Percentiles rank a stretch among this genome's conserved stretches.
Evolutionary conservation across 345 rosid genomes (phyloP).

Genomic region (Cardamine resedifolia): DNA sequence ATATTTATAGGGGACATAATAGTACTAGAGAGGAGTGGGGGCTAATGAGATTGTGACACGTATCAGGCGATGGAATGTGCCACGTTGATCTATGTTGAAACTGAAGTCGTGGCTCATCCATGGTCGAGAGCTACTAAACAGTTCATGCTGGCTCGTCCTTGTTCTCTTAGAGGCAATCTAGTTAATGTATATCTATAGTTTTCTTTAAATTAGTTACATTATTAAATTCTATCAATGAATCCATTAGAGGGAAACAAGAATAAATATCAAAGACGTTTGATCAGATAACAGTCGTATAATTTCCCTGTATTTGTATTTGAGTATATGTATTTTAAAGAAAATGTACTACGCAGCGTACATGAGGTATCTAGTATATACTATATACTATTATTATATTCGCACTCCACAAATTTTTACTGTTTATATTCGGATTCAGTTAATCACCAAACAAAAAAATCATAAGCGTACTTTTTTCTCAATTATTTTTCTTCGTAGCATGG

Average conservation of each 20-base stretch:
- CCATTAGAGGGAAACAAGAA: neutral
- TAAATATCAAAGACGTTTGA: neutral
- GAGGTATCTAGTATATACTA: no score
- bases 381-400: no score
- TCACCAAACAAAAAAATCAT: neutral
- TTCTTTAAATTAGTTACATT: neutral
- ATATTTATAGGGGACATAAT: neutral
- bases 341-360: no score
- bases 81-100: neutral
- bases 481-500: neutral
- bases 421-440: no score
- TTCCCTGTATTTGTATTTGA: no score
- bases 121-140: neutral
- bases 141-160: neutral
- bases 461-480: neutral
- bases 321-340: neutral
- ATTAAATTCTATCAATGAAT: no score
- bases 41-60: neutral
- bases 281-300: neutral
- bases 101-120: slow-evolving; percentile 3
- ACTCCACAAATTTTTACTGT: no score
- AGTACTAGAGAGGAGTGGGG: neutral
- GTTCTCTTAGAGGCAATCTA: neutral
- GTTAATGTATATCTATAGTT: no score
- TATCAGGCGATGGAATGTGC: neutral